Evolutionary conservation across 192 early-diverging fungal species (phyloP).

Genomic region (Pilaira anomala): DNA sequence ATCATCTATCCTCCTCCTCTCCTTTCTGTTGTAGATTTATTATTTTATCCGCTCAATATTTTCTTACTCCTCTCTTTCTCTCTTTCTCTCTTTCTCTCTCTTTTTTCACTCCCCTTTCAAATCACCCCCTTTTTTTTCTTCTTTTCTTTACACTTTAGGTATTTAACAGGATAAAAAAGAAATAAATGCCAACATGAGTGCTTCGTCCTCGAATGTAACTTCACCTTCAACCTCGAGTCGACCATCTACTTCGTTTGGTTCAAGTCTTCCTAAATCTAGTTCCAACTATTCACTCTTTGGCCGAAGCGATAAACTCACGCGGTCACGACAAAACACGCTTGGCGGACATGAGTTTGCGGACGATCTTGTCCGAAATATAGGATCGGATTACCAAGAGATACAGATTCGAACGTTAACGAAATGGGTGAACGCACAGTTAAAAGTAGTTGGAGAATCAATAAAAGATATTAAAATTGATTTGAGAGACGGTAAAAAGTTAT

Average conservation of each 20-base stretch:
- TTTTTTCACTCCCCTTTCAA: too few relatives aligned
- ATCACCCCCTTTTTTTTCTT: neutral
- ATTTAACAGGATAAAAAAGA: neutral
- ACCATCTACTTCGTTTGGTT: neutral
- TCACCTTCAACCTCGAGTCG: slow-evolving; percentile 2
- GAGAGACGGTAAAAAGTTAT: slow-evolving; percentile 64
- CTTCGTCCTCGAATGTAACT: slow-evolving; percentile 6
- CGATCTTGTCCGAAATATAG: slow-evolving; percentile 43
- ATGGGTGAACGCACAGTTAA: slow-evolving; percentile 59
- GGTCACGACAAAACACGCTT: slow-evolving; percentile 7
- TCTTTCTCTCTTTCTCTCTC: too few relatives aligned
- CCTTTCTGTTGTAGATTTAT: neutral
- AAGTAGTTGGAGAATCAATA: slow-evolving; percentile 40
- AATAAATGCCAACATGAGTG: slow-evolving; percentile 12
- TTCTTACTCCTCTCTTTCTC: neutral
- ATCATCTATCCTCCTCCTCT: too few relatives aligned
- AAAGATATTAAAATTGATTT: slow-evolving; percentile 58
- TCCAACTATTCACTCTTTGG: slow-evolving; percentile 21
- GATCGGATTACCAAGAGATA: slow-evolving; percentile 47
- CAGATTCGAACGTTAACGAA: slow-evolving; percentile 52
- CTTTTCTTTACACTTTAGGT: neutral
- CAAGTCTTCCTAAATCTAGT: slow-evolving; percentile 16
- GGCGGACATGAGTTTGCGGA: slow-evolving; percentile 15
- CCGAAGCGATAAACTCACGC: neutral
- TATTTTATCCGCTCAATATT: neutral